A percentile compares a stretch with the other conserved stretches of the same genome.
Evolutionary conservation across 495 filamentous ascomycete genomes (phyloP).

Genomic region (Hypoxylon fuscum): DNA sequence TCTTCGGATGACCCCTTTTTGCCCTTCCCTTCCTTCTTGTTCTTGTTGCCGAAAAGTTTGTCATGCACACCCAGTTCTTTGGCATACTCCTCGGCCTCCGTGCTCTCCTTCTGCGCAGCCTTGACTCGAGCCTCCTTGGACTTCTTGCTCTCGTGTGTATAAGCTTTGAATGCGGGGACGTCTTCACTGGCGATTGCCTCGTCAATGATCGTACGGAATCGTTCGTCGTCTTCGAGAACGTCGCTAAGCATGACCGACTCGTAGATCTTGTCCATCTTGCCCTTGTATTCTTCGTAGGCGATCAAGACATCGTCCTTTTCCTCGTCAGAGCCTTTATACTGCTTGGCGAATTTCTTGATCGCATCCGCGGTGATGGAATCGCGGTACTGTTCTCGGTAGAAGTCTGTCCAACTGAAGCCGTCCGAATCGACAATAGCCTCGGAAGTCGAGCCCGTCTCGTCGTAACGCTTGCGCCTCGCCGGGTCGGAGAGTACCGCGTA

Average conservation of each 20-base stretch:
- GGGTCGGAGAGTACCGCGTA: conserved; percentile 90
- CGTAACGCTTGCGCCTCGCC: conserved; percentile 80
- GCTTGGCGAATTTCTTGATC: conserved; percentile 73
- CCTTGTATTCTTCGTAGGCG: conserved; percentile 75
- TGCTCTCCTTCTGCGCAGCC: conserved; percentile 69
- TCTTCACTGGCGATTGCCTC: conserved; percentile 75
- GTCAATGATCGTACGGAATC: conserved; percentile 83
- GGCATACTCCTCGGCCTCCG: conserved; percentile 76
- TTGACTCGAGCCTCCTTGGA: conserved; percentile 70
- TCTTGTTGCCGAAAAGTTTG: conserved; percentile 55
- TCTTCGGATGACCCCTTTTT: conserved; percentile 55
- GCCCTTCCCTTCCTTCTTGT: conserved; percentile 47
- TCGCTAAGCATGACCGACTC: conserved; percentile 85
- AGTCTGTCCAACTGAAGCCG: conserved; percentile 89
- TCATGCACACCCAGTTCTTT: conserved; percentile 76
- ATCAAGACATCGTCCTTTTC: conserved; percentile 77
- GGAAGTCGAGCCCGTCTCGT: conserved; percentile 84
- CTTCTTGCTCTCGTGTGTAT: conserved; percentile 73
- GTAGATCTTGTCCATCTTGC: conserved; percentile 79
- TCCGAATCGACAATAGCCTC: conserved; percentile 75
- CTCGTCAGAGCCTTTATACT: conserved; percentile 89
- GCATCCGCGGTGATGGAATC: conserved; percentile 73
- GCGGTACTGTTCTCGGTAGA: conserved; percentile 82
- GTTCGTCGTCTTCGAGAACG: conserved; percentile 83
- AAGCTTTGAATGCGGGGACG: conserved; percentile 71